Evolutionary conservation across 1,284 basidiomycete genomes (phyloP), one percentile per base, ranked within the genome.

Genomic region (Malassezia obtusa): DNA sequence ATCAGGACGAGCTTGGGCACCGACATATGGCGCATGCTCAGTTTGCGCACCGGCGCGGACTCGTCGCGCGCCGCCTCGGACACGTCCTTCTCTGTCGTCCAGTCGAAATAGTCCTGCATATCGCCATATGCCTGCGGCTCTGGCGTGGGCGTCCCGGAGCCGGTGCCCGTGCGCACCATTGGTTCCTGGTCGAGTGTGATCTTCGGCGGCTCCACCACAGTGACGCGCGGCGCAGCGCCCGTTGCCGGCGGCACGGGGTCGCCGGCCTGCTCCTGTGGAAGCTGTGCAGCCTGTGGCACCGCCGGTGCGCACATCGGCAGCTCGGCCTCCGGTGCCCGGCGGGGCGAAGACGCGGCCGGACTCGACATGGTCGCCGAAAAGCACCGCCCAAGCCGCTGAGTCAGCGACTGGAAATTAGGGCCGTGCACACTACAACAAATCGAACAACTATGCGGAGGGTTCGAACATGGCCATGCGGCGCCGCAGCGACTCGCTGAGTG

Each of bases 41-140:
- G 19, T 19, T 30, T n/a, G 31, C 41, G 60, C 26, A 61, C 44
- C 47, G 66, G 52, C 15, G 58, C 64, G 46, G 62, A 51, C 1
- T 52, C 50, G 22, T 44, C 41, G 14, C 28, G 24, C 41, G 41
- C 41, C 3, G 41, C 12, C 11, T 71, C 64, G 12, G 64, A 62
- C 32, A 69, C 45, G 17, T 65, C 65, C 6, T 68, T 62, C 35
- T 71, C 68, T 28, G 69, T 67, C 30, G 57, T 60, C 68, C 68
- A 71, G 52, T 70, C 59, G 45, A 68, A 70, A 21, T 69, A 62
- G 57, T 67, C 68, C 17, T 26, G 24, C 24, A n/a, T n/a, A n/a
- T 21, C 17, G 10, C 11, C 24, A 10, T 21, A 24, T 3, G 15
- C n/a, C 12, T 28, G 24, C 22, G 21, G 8, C 22, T 21, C 19